Evolutionary conservation across 108 stramenopile genomes (phyloP), one percentile per base, ranked within the genome.

Genomic region (Cyclostephanos invisitatus): DNA sequence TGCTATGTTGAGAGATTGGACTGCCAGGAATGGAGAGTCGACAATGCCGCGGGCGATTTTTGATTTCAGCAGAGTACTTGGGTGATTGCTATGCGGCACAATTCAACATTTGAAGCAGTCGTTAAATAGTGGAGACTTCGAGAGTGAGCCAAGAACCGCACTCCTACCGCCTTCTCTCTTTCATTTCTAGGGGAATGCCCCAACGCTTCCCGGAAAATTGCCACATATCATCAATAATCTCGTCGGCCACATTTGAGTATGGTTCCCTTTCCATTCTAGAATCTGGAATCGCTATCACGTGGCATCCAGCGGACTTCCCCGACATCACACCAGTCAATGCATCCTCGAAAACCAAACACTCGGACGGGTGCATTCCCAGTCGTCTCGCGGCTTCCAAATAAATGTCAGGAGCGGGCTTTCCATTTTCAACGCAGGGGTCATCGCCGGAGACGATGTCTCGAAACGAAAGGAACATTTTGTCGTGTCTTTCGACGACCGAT

Each of bases 351-450:
- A 90, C 93, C 25, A 91, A 65, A 71, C 93, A 90, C 62, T 90
- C 82, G 10, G 63, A 64, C 2, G 93, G 93, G 80, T 87, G 77
- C 1, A 82, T 62, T 12, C 74, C 70, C 36, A 91, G 73, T 61
- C 80, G 69, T 50, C 75, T 81, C 2, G 91, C 90, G 10, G 91
- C 88, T 56, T 89, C 86, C 28, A 94, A 36, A 58, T 81, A 94
- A 8, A 89, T 89, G 71, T 94, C 93, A n/a, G 93, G 93, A 50
- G 87, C 87, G 28, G 93, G 93, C 71, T 94, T 94, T 17, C 91
- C 89, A 49, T 82, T 82, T 53, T 73, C 68, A 0, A 94, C 88
- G 22, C 75, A 77, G 37, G 78, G 73, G 68, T 94, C 86, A 70
- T 92, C 91, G 0, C 89, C 91, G 7, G 88, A 73, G 0, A 92